Conservation (phyloP, 106 monocot species). For the Acorus gramineus region DNA sequence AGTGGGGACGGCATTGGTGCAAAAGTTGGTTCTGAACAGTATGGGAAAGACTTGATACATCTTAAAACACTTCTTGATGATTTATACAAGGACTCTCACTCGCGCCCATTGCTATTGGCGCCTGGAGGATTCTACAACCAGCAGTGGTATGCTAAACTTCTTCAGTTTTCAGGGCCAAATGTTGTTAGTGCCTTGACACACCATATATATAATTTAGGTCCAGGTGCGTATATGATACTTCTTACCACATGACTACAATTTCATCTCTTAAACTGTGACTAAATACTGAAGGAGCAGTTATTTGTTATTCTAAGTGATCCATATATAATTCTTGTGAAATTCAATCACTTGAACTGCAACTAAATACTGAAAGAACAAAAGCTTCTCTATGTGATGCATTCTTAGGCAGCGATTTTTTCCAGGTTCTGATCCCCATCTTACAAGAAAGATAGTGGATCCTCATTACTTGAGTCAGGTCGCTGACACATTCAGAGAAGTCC, state of each 20-base stretch:
- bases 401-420: conserved; percentile 4
- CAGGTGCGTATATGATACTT: conserved; percentile 31
- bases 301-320: no score
- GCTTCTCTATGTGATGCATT: no score
- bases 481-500: conserved; percentile 53
- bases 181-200: conserved; percentile 67
- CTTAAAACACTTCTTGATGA: conserved; percentile 47
- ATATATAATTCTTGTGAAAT: no score
- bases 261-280: no score
- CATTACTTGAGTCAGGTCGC: conserved; percentile 36
- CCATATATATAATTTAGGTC: conserved; percentile 90
- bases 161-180: conserved; percentile 61
- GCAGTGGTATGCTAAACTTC: conserved; percentile 71
- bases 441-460: conserved; percentile 52
- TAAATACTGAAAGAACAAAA: no score
- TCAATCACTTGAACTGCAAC: no score
- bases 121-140: conserved; percentile 89
- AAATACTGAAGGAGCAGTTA: no score
- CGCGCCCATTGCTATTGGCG: conserved; percentile 50
- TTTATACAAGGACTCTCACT: conserved; percentile 31
- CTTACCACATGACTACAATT: no score
- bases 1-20: conserved; percentile 73
- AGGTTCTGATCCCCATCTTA: conserved; percentile 63
- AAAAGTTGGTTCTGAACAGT: conserved; percentile 42
- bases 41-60: conserved; percentile 58